Base-by-base conservation (phyloP, 106 monocot genomes). In the Acorus gramineus region DNA sequence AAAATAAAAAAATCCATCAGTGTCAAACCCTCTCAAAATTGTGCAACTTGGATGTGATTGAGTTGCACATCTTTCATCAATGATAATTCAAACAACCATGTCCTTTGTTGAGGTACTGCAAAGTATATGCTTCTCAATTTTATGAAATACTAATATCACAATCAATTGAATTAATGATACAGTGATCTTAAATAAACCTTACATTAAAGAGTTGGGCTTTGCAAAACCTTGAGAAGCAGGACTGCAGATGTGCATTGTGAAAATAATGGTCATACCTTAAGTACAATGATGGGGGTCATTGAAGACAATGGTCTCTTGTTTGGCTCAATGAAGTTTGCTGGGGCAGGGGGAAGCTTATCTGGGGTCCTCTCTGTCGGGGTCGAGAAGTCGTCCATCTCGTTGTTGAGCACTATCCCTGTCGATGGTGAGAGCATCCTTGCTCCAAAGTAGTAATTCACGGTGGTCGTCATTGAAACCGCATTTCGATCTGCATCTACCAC, bases 311-410 rank as follows among this genome's bases (percentile, higher is more conserved):
- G 98, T 49, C 85, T 79, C 66, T 98, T 98, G 5, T 49, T 49
- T 51, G 98, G 98, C 65, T 81, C 65, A 14, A 98, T 92, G 75
- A 92, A 98, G 61, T 98, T 98, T 5, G 87, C 68, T 6, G 98
- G 92, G 10, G 88, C 71, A 2, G 92, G 98, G 56, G 98, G 98
- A 44, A 85, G 80, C 10, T 64, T 14, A 49, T 92, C 87, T 4
- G 78, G 81, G 28, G 83, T 66, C 12, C 51, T 43, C 5, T 89
- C 83, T 11, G 61, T 53, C 1, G 98, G 98, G 11, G 43, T 67
- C 2, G 98, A 98, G 79, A 98, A 98, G 52, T 98, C 98, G 45
- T 77, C 79, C 98, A 98, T 98, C 76, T 98, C 98, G 66, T 98
- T 86, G 63, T 98, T 98, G 4, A 87, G 66, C 52, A 98, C 81